Base-by-base conservation (phyloP, 2,329 filamentous ascomycete species). In the Colletotrichum australisinense region DNA sequence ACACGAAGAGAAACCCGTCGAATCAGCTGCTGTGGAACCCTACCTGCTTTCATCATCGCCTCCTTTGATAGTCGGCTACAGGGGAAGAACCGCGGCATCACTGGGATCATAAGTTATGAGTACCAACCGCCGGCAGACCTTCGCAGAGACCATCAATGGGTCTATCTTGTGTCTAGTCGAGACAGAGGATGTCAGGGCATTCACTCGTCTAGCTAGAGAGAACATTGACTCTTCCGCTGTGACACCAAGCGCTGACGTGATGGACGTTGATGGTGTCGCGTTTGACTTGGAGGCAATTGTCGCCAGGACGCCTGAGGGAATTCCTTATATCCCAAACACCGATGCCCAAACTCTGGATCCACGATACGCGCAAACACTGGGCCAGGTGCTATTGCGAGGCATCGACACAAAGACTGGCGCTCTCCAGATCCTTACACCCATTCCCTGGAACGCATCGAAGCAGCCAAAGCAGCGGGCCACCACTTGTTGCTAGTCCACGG, bases 91-190 rank as follows among this genome's bases (percentile, higher is more conserved):
- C 78, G 84, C 16, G 89, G 91, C 11, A 87, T 95, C 49, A 78
- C 89, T n/a, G 93, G 91, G 0, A 85, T 96, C 28, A 79, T 93
- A 32, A 91, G 90, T 46, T 93, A 95, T 76, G 90, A 92, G 72
- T 91, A 92, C 76, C 89, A 91, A 72, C 86, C 90, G 2, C 84
- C 89, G 0, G 82, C 89, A 0, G 86, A 88, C 5, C 84, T 93
- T 7, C 1, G 84, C 86, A 0, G 91, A 93, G 53, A 86, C 91
- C 0, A 89, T 96, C 56, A 92, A 94, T 76, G 94, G 94, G 19
- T 89, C 89, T n/a, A 79, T 95, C 0, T 82, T 96, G 0, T 91
- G 93, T 0, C 84, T 94, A 7, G 89, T 94, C 0, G 86, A 88
- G 35, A 83, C 94, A 8, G 89, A 93, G 65, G 86, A 88, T 26